A percentile compares a stretch with the other conserved stretches of the same genome.
Conservation (phyloP, 2,329 filamentous ascomycete species). For the Epichloe gansuensis region DNA sequence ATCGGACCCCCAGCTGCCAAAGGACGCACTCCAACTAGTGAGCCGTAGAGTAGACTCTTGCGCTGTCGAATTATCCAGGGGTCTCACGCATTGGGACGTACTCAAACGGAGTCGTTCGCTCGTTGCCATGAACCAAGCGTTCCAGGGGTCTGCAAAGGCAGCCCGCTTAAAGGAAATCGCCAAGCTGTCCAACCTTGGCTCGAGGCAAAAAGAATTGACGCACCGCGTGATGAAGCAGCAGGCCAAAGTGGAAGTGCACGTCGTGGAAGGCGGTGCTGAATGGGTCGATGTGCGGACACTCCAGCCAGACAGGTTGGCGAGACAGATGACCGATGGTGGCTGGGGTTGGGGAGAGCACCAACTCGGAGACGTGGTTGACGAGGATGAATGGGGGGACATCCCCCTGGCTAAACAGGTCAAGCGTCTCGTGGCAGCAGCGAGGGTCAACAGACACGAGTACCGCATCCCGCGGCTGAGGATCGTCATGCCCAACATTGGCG, state of each 20-base stretch:
- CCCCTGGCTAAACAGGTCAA: constrained; percentile 20
- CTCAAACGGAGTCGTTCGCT: constrained; percentile 20
- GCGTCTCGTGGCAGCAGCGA: constrained; percentile 24
- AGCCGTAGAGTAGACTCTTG: constrained; percentile 14
- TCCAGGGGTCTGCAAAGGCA: constrained; percentile 20
- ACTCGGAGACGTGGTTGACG: constrained; percentile 17
- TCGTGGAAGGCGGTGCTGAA: constrained; percentile 22
- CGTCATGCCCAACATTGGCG: constrained; percentile 20
- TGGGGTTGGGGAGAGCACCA: constrained; percentile 28
- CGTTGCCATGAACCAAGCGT: constrained; percentile 19
- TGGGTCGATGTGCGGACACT: constrained; percentile 23
- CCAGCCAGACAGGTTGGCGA: constrained; percentile 20
- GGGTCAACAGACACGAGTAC: constrained; percentile 24
- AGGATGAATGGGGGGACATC: constrained; percentile 22
- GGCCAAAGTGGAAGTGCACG: constrained; percentile 21
- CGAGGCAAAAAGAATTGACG: constrained; percentile 16
- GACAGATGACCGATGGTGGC: constrained; percentile 28
- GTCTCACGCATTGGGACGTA: constrained; percentile 17
- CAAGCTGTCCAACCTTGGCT: constrained; percentile 9
- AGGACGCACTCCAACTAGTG: constrained; percentile 6
- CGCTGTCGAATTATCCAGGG: constrained; percentile 12
- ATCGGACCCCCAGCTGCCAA: constrained; percentile 1
- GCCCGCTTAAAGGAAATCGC: constrained; percentile 13
- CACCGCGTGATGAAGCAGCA: constrained; percentile 22
- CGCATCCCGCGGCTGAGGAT: constrained; percentile 22